These are phyloP conservation scores for Penstemon davidsonii DNA, from an alignment of 257 asterid species.

Conservation along the genomic window DNA sequence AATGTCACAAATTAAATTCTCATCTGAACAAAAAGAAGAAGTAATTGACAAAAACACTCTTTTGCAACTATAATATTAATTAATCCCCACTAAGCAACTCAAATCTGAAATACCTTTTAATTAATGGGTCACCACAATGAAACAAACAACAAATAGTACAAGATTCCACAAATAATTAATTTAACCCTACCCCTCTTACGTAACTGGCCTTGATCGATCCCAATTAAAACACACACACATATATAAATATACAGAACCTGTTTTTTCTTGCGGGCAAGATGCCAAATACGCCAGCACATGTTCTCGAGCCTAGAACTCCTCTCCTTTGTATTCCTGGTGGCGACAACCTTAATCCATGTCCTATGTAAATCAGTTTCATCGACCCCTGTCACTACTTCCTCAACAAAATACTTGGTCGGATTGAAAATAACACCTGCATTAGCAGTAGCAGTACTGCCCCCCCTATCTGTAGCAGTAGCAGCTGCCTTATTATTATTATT, in stretches of 20 bases:
- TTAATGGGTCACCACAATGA: not conserved
- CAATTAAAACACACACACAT: not conserved
- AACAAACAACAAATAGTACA: conserved; percentile 1
- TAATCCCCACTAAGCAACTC: not conserved
- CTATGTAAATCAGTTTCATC: conserved; percentile 80
- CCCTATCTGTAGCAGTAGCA: not conserved
- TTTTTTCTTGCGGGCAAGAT: conserved; percentile 74
- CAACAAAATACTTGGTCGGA: conserved; percentile 79
- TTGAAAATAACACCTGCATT: conserved; percentile 30
- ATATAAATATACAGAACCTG: conserved; percentile 43
- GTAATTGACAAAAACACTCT: conserved; percentile 11
- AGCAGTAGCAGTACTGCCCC: conserved; percentile 23
- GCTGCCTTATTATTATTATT: not conserved
- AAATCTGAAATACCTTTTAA: not conserved
- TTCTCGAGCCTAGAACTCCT: conserved; percentile 76
- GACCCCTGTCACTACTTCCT: conserved; percentile 76
- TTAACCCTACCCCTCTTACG: too few relatives aligned
- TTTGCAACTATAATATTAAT: not conserved
- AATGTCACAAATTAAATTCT: too few relatives aligned
- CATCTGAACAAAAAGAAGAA: conserved; percentile 15
- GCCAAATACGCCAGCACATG: conserved; percentile 97
- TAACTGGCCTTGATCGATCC: not conserved
- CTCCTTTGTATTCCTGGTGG: conserved; percentile 69
- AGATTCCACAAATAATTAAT: too few relatives aligned
- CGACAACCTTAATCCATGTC: conserved; percentile 88